Evolutionary conservation across 2,329 filamentous ascomycete species (phyloP), one percentile per base, ranked within the genome.

Genomic region (Penicillium digitatum): DNA sequence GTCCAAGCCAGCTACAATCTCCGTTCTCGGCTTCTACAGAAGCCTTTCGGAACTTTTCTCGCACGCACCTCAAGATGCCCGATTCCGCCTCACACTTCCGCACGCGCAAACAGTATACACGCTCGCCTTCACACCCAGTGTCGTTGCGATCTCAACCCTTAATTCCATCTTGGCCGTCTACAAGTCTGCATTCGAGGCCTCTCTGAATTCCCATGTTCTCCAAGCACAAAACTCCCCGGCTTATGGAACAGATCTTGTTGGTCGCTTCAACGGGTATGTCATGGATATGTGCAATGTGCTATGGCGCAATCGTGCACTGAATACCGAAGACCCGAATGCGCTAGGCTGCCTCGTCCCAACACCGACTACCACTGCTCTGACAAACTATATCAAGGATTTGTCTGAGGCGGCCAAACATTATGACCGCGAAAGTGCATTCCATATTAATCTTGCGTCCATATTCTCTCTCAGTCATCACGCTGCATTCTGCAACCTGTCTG

Each of bases 251-350:
- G 74, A 78, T 31, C 82, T 87, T 53, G 82, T 90, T 38, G 82
- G 84, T 60, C 75, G 81, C 24, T 92, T 94, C 75, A 95, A 95
- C 69, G 87, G 87, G 22, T 91, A 88, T 69, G 81, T 95, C 31
- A 92, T 94, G 84, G 90, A 95, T 68, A 81, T 91, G 31, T 92
- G 89, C 76, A 95, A 95, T 68, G 84, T 88, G 48, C 71, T 94
- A 44, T 95, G 90, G 90, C 83, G 89, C 9, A 82, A 83, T 22
- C 83, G 86, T 12, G 90, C 87, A 1, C 87, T 95, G 56, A 83
- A 83, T 55, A 75, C 76, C 12, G 76, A 77, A 1, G 88, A 93
- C 60, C 74, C 80, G n/a, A 84, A 85, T 63, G 78, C 81, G 3
- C 64, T 79, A 16, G 83, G 81, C 4, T 82, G 83, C 61, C 70